phyloP scores from a whole-genome alignment of 441 rosid genomes.

The Pelargonium australe region DNA sequence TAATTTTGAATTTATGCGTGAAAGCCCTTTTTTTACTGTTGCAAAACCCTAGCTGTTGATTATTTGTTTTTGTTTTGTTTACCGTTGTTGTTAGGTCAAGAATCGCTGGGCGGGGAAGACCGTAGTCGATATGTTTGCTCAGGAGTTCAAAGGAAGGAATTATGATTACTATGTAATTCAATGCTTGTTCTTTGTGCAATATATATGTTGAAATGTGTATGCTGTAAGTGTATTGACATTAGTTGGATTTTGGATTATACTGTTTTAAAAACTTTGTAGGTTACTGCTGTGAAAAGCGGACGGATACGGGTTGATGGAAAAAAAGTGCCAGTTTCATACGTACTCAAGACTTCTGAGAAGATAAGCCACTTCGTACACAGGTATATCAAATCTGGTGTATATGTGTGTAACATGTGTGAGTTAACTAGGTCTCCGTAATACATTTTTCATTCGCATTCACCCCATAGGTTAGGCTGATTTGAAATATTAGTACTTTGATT shows the following conservation, averaged over 20 bases:
- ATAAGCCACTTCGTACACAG: conserved; percentile 89
- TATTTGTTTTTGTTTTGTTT: neutral
- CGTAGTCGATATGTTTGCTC: conserved; percentile 73
- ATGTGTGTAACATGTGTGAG: neutral
- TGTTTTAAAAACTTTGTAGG: conserved; percentile 32
- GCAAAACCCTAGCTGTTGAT: conserved; percentile 14
- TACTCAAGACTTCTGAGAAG: conserved; percentile 69
- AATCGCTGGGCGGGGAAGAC: conserved; percentile 89
- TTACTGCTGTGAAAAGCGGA: conserved; percentile 71
- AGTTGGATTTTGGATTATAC: neutral
- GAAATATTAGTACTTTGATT: neutral
- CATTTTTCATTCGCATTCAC: neutral
- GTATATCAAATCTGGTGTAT: conserved; percentile 22
- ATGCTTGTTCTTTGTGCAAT: neutral
- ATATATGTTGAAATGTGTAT: conserved; percentile 4
- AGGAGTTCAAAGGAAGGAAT: conserved; percentile 79
- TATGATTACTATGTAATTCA: conserved; percentile 67
- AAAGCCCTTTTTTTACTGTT: neutral
- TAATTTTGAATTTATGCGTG: neutral
- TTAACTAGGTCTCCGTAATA: neutral
- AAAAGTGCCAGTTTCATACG: conserved; percentile 61
- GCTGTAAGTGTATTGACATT: neutral
- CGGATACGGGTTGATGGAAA: conserved; percentile 81
- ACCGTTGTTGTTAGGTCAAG: conserved; percentile 44
- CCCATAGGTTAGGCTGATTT: neutral